Percentiles rank a stretch among this genome's conserved stretches.
Evolutionary conservation across 768 basidiomycete species (phyloP).

Genomic region (Amanita pseudoporphyria): DNA sequence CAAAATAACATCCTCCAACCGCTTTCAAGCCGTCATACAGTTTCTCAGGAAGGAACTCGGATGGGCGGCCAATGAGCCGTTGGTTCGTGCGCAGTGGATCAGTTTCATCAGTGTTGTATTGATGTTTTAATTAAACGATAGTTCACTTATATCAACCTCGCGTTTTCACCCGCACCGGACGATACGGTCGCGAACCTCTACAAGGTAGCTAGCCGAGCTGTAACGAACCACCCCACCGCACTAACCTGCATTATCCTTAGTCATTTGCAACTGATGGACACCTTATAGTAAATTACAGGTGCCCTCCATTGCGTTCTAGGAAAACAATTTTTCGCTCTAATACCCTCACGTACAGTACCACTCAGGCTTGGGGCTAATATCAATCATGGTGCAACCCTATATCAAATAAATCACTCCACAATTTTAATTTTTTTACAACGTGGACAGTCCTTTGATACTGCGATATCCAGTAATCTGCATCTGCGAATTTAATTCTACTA

Average conservation of each 20-base stretch:
- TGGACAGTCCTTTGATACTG: neutral
- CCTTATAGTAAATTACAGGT: slow-evolving; percentile 91
- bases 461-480: neutral
- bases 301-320: neutral
- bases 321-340: neutral
- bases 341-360: slow-evolving; percentile 21
- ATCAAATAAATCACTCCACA: neutral
- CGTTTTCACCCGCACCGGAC: slow-evolving; percentile 78
- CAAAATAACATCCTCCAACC: slow-evolving; percentile 91
- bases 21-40: slow-evolving; percentile 92
- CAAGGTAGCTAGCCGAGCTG: slow-evolving; percentile 34
- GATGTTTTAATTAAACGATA: slow-evolving; percentile 30
- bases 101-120: slow-evolving; percentile 14
- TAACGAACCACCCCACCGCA: neutral
- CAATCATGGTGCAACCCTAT: neutral
- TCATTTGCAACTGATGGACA: slow-evolving; percentile 85
- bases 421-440: neutral
- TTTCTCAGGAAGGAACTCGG: slow-evolving; percentile 85
- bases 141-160: slow-evolving; percentile 59
- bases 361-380: slow-evolving; percentile 34
- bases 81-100: slow-evolving; percentile 41
- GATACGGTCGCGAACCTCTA: slow-evolving; percentile 72
- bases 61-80: slow-evolving; percentile 77
- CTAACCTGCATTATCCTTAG: slow-evolving; percentile 22
- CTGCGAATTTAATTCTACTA: neutral